These are phyloP conservation scores for Hericium alpestre DNA, from an alignment of 768 basidiomycete species.

Conservation along the genomic window DNA sequence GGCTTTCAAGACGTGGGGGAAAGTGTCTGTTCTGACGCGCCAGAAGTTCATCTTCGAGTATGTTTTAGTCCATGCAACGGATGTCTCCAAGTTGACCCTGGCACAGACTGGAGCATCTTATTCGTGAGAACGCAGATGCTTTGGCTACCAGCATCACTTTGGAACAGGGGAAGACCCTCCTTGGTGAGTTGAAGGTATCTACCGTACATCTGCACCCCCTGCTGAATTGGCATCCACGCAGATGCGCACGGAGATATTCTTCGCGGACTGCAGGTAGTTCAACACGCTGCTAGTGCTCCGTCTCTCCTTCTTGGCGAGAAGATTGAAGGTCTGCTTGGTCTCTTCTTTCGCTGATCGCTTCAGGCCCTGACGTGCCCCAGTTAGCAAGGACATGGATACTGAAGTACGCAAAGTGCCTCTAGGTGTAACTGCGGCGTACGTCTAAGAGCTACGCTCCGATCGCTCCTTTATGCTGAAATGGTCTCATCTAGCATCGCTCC, in stretches of 20 bases:
- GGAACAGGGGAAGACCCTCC: constrained; percentile 91
- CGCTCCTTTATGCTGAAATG: neutral
- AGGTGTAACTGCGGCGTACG: constrained; percentile 70
- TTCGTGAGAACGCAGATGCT: constrained; percentile 77
- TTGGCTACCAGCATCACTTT: constrained; percentile 84
- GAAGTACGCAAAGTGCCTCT: constrained; percentile 74
- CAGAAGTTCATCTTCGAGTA: constrained; percentile 87
- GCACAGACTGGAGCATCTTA: constrained; percentile 72
- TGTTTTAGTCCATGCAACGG: constrained; percentile 13
- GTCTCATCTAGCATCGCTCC: constrained; percentile 56
- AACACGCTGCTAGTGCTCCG: constrained; percentile 72
- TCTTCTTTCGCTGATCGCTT: too few relatives aligned
- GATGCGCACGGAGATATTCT: constrained; percentile 94
- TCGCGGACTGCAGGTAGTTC: constrained; percentile 84
- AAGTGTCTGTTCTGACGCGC: constrained; percentile 71
- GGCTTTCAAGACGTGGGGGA: constrained; percentile 86
- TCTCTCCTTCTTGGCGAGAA: constrained; percentile 83
- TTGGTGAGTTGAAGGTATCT: constrained; percentile 38
- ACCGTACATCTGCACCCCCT: neutral
- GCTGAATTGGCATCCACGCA: constrained; percentile 16
- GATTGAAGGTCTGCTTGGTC: constrained; percentile 57
- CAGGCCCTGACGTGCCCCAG: constrained; percentile 24
- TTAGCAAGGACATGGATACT: constrained; percentile 96
- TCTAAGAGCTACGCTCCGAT: neutral
- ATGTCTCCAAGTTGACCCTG: neutral